Percentiles rank a stretch among this genome's conserved stretches.
phyloP scores from a whole-genome alignment of 2,329 filamentous ascomycete species.

The Calonectria henricotiae region DNA sequence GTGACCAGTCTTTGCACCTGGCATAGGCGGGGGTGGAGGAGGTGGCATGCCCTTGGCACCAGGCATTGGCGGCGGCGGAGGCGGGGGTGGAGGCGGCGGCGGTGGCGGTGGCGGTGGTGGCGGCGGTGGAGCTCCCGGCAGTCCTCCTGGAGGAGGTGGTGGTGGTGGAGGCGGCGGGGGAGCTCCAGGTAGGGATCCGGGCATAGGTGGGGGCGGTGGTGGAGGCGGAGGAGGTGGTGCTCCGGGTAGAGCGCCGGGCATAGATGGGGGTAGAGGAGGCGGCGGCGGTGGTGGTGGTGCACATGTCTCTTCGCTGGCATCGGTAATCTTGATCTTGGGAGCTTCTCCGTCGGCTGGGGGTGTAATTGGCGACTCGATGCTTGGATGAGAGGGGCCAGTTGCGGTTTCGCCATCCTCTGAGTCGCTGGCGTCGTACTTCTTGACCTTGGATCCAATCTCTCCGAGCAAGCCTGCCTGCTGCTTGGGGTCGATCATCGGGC shows the following conservation, averaged over 20 bases:
- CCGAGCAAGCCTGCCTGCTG: slow-evolving; percentile 77
- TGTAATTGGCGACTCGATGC: slow-evolving; percentile 79
- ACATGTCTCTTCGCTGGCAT: slow-evolving; percentile 40
- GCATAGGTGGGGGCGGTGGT: slow-evolving; percentile 61
- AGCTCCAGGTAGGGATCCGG: slow-evolving; percentile 52
- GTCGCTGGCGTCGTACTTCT: slow-evolving; percentile 81
- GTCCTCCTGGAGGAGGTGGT: slow-evolving; percentile 59
- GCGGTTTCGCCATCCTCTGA: slow-evolving; percentile 80
- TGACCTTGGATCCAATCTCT: slow-evolving; percentile 84
- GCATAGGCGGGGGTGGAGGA: slow-evolving; percentile 55
- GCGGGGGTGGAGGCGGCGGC: no score
- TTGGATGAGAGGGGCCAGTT: slow-evolving; percentile 83
- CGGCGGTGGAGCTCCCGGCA: slow-evolving; percentile 55
- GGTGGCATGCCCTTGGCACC: slow-evolving; percentile 57
- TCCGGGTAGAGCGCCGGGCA: slow-evolving; percentile 56
- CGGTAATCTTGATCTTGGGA: slow-evolving; percentile 74
- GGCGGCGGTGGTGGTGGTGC: slow-evolving; percentile 56
- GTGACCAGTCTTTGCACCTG: slow-evolving; percentile 78
- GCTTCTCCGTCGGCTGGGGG: slow-evolving; percentile 75
- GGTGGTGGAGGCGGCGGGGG: slow-evolving; percentile 60
- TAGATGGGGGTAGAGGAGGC: slow-evolving; percentile 59
- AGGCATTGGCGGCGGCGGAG: slow-evolving; percentile 57
- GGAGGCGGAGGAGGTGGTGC: slow-evolving; percentile 59
- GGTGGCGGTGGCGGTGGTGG: slow-evolving; percentile 60
- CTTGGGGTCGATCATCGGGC: slow-evolving; percentile 77